Evolutionary conservation across 177 flowering plant species (phyloP), one percentile per base, ranked within the genome.

Genomic region (Vitis hybrid): DNA sequence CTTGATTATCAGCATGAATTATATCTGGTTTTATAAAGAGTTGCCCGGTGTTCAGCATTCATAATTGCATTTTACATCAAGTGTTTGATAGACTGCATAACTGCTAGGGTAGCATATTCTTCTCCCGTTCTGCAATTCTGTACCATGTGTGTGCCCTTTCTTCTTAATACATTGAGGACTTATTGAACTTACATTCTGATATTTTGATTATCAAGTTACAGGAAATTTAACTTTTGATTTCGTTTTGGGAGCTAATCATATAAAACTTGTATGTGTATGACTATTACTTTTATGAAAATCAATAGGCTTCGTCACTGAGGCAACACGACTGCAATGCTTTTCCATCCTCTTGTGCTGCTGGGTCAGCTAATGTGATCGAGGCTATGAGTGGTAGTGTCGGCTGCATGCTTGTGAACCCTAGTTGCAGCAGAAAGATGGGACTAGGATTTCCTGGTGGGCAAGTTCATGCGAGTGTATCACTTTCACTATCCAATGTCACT

Each of bases 401-500:
- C 75, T 64, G 71, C 57, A 30, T 74, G 17, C 76, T 84, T 2
- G 65, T 76, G 71, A 81, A 80, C 53, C 77, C 88, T 46, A 49
- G 63, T 62, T 71, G 83, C 79, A 76, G 50, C 73, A 74, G 73
- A 74, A 82, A 68, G 46, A 50, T 79, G 14, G 71, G 64, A 61
- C 32, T 73, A 1, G 75, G 69, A 60, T 72, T 71, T 59, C 78
- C 78, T 27, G 14, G 63, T 10, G 70, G 73, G 2, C 80, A 73
- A 74, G 71, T 74, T 53, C 77, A 57, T 65, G 70, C 80, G 27
- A 74, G 72, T 73, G 69, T 78, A 3, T 82, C 93, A 15, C 77
- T 85, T 32, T 71, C 90, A 30, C 70, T 85, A 11, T 85, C 90
- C 53, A 87, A 80, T 78, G 74, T 87, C 62, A 81, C 87, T 4